Base-by-base conservation (phyloP, 345 rosid species). In the Euphorbia pulcherrima region DNA sequence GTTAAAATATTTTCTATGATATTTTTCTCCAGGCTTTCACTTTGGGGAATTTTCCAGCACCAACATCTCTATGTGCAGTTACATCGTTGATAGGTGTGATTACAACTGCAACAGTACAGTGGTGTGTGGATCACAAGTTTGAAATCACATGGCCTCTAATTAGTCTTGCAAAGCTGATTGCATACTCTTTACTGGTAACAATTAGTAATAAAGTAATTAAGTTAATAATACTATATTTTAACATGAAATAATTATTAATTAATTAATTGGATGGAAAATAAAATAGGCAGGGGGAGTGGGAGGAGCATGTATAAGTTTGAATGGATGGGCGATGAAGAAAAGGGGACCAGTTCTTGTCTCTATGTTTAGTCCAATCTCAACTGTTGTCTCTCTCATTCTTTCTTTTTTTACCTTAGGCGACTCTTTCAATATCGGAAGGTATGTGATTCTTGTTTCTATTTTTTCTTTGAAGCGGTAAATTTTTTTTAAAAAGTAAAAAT, bases 321-420 rank as follows among this genome's bases (percentile, higher is more conserved):
- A 79, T 59, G 94, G 89, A 66, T 95, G 97, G 99, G 97, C 94
- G 17, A 81, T 90, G 86, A 90, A 84, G 87, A 88, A 88, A 78
- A 81, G 87, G 55, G 99, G 99, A 55, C 97, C 97, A 1, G 97
- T 95, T 72, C 68, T 90, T 14, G 94, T 83, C 13, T 86, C 99
- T 62, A 77, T 92, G 89, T 95, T 95, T 70, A 87, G 74, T 79
- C 99, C 99, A 39, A 81, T 88, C 33, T 83, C 84, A 10, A 88
- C 97, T 0, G 85, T 88, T 60, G 73, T 86, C 53, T 82, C 97
- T 0, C 88, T 89, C 60, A 20, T 82, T 58, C 77, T 88, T 72
- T 86, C 97, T 20, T 79, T 76, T 58, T 3, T 83, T 28, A 80
- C 96, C 28, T 53, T 85, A 37, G 96, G 96, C 50, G 92, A 95